A percentile compares a stretch with the other conserved stretches of the same genome.
These are phyloP conservation scores for Orbilia ellipsospora DNA, from an alignment of 2,329 filamentous ascomycete species.

Conservation along the genomic window DNA sequence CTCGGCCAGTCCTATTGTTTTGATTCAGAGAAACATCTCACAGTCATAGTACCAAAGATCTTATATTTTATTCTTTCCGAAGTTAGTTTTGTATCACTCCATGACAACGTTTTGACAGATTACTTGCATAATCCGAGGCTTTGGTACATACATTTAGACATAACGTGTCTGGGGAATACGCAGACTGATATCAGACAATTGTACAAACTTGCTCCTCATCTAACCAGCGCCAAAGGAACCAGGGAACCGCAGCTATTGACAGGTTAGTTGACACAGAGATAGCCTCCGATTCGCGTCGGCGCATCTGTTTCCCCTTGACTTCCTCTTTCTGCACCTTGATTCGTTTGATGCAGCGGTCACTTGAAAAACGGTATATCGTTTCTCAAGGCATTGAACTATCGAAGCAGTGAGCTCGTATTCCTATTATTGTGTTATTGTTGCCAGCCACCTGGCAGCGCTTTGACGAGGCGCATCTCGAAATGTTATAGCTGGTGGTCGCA, in stretches of 20 bases:
- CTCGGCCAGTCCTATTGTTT: neutral
- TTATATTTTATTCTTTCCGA: slow-evolving; percentile 3
- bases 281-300: slow-evolving; percentile 20
- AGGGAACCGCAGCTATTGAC: slow-evolving; percentile 21
- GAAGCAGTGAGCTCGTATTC: neutral
- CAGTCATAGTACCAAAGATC: slow-evolving; percentile 10
- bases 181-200: slow-evolving; percentile 4
- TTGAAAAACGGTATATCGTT: neutral
- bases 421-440: slow-evolving; percentile 1
- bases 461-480: neutral
- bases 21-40: slow-evolving; percentile 14
- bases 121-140: slow-evolving; percentile 14
- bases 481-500: slow-evolving; percentile 9
- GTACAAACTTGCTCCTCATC: slow-evolving; percentile 18
- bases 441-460: slow-evolving; percentile 1
- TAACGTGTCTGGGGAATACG: neutral
- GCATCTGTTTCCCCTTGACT: slow-evolving; percentile 19
- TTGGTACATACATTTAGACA: neutral
- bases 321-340: slow-evolving; percentile 19
- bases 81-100: neutral
- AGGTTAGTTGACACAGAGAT: slow-evolving; percentile 38
- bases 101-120: neutral
- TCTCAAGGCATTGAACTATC: neutral
- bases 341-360: neutral
- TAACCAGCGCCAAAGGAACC: slow-evolving; percentile 7